phyloP scores from a whole-genome alignment of 2,329 filamentous ascomycete genomes.

The Colletotrichum phormii region DNA sequence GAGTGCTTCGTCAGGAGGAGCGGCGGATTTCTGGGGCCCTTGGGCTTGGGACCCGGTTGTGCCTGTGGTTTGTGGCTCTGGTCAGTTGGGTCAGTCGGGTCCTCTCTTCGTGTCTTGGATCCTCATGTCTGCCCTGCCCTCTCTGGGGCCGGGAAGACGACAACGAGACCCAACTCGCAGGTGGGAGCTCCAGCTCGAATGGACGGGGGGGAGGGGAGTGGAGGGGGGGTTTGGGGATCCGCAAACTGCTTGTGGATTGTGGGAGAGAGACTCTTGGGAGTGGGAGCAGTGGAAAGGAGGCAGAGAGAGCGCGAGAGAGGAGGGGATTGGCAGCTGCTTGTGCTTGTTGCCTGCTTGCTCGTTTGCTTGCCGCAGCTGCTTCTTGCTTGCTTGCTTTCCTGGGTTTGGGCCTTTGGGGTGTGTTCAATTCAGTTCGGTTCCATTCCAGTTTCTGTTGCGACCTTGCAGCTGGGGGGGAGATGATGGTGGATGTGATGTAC shows the following conservation, averaged over 20 bases:
- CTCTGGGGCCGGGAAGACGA: slow-evolving; percentile 31
- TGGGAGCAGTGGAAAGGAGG: not conserved
- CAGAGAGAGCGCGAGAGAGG: not conserved
- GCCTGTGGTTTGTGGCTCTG: slow-evolving; percentile 5
- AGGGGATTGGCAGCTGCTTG: not conserved
- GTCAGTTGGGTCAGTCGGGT: slow-evolving; percentile 16
- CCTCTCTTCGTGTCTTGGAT: slow-evolving; percentile 22
- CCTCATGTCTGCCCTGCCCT: slow-evolving; percentile 18
- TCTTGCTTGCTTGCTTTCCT: not conserved
- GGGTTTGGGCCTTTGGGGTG: not conserved
- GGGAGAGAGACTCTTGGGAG: slow-evolving; percentile 2
- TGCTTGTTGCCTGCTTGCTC: not conserved
- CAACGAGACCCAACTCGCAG: slow-evolving; percentile 26
- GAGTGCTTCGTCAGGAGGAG: slow-evolving; percentile 3
- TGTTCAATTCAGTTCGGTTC: not conserved
- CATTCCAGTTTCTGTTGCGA: slow-evolving; percentile 1
- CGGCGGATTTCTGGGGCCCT: slow-evolving; percentile 11
- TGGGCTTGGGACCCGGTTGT: slow-evolving; percentile 1
- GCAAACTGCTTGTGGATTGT: slow-evolving; percentile 9
- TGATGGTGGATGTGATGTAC: slow-evolving; percentile 6
- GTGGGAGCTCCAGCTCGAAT: slow-evolving; percentile 23
- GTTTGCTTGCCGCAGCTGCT: not conserved
- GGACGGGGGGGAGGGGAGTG: not conserved
- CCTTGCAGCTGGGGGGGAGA: slow-evolving; percentile 15
- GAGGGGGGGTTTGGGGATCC: not conserved